Conservation (phyloP, 495 filamentous ascomycete genomes). For the Aspergillus nidulans region DNA sequence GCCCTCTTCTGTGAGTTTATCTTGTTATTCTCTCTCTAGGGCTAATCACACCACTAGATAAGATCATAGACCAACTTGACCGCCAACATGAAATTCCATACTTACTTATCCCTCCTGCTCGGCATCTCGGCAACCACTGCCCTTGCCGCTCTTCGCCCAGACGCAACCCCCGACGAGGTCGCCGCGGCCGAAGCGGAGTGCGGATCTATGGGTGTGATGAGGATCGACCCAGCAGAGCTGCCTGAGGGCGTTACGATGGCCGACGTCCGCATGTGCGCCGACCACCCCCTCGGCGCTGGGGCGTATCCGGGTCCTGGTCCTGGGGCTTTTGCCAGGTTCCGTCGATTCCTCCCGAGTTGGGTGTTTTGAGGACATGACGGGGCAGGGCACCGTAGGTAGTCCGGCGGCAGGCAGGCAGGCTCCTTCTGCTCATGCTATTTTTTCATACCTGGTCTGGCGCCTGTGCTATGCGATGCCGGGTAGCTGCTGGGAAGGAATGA, state of each 20-base stretch:
- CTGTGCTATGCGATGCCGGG: slow-evolving; percentile 3
- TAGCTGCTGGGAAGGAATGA: neutral
- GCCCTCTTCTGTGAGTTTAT: slow-evolving; percentile 2
- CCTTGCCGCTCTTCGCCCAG: slow-evolving; percentile 17
- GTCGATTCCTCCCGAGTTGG: slow-evolving; percentile 19
- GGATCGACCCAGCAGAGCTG: slow-evolving; percentile 19
- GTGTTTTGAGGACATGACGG: slow-evolving; percentile 15
- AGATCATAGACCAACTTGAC: slow-evolving; percentile 9
- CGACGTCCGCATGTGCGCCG: slow-evolving; percentile 22
- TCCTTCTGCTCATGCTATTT: slow-evolving; percentile 6
- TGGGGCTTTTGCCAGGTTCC: slow-evolving; percentile 15
- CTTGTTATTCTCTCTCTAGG: neutral
- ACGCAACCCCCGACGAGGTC: slow-evolving; percentile 21
- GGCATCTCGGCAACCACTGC: slow-evolving; percentile 16
- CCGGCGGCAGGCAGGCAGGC: neutral
- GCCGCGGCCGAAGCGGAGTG: slow-evolving; percentile 19
- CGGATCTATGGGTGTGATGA: slow-evolving; percentile 19
- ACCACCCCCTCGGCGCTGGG: slow-evolving; percentile 17
- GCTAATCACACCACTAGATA: slow-evolving; percentile 15
- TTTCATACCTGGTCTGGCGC: neutral
- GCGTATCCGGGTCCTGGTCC: slow-evolving; percentile 11
- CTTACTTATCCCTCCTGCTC: slow-evolving; percentile 18
- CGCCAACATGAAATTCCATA: slow-evolving; percentile 18
- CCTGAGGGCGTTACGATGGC: slow-evolving; percentile 15
- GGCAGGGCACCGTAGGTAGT: neutral